These are phyloP conservation scores for Pisolithus marmoratus DNA, from an alignment of 768 basidiomycete species.

Conservation along the genomic window DNA sequence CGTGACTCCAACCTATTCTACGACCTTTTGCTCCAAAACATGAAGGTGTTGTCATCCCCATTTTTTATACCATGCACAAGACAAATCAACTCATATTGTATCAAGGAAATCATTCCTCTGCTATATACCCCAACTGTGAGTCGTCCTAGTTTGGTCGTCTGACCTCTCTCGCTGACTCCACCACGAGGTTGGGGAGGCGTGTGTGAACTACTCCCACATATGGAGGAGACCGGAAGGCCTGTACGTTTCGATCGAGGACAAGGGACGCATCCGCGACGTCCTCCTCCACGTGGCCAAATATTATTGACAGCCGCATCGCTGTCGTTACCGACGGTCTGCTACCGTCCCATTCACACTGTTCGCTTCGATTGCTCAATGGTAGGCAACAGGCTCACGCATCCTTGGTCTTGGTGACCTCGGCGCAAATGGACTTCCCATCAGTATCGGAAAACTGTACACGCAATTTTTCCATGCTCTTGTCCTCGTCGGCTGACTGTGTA, in stretches of 20 bases:
- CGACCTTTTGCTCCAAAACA: conserved; percentile 51
- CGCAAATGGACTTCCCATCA: conserved; percentile 44
- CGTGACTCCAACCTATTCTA: conserved; percentile 65
- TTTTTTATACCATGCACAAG: neutral
- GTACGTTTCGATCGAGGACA: conserved; percentile 61
- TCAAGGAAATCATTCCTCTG: conserved; percentile 55
- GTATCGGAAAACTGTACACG: conserved; percentile 66
- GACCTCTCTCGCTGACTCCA: conserved; percentile 1
- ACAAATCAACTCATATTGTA: conserved; percentile 1
- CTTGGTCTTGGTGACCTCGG: conserved; percentile 56
- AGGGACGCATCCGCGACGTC: conserved; percentile 55
- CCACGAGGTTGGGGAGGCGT: conserved; percentile 64
- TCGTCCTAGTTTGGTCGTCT: conserved; percentile 4
- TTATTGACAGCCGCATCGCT: conserved; percentile 49
- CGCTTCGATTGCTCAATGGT: conserved; percentile 4
- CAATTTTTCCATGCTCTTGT: neutral
- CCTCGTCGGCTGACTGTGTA: neutral
- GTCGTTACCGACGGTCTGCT: conserved; percentile 69
- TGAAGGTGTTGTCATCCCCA: conserved; percentile 38
- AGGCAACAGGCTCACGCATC: conserved; percentile 52
- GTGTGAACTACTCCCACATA: conserved; percentile 64
- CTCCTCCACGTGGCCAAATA: conserved; percentile 47
- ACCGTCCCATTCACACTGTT: neutral
- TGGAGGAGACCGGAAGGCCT: conserved; percentile 59
- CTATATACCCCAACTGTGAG: conserved; percentile 71